Evolutionary conservation across 495 filamentous ascomycete species (phyloP), one percentile per base, ranked within the genome.

Genomic region (Hypomontagnella monticulosa): DNA sequence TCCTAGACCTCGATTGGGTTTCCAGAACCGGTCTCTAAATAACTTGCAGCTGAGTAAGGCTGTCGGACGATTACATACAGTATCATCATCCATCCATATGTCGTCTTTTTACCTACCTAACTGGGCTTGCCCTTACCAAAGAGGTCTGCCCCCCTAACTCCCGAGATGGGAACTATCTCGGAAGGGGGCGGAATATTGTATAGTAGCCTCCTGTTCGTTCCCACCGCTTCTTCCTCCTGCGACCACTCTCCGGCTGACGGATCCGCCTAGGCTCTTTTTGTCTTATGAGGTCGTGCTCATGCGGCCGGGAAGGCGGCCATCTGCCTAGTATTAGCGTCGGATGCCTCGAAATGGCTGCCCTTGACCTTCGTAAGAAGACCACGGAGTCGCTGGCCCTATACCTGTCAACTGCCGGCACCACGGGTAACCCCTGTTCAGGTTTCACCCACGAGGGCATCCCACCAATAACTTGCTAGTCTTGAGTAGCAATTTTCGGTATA

Each of bases 401-500:
- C 20, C 19, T 12, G 14, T 15, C 10, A 53, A 61, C 47, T 62
- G 27, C 57, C 46, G 57, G 36, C 4, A 23, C 44, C 34, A 16
- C 44, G 34, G 40, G 38, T 20, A 14, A 18, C 38, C 48, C 50
- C 33, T 55, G 20, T 41, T 48, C 19, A 20, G 20, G 33, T 11
- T 23, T 32, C 14, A 19, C 23, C 0, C 19, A 9, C 53, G 41
- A 38, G 4, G n/a, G n/a, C 20, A n/a, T 19, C 36, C 2, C n/a
- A 38, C 10, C n/a, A 11, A 38, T 53, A 30, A 27, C 50, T 16
- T 33, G 51, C 57, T 49, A 4, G 19, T 16, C 49, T 38, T 43
- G 36, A 33, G 37, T 19, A n/a, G n/a, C n/a, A n/a, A 1, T 49
- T 36, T 57, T 66, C 63, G 51, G 63, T 66, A 61, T 63, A 27